Base-by-base conservation (phyloP, 768 basidiomycete genomes). In the Myochromella boudieri region DNA sequence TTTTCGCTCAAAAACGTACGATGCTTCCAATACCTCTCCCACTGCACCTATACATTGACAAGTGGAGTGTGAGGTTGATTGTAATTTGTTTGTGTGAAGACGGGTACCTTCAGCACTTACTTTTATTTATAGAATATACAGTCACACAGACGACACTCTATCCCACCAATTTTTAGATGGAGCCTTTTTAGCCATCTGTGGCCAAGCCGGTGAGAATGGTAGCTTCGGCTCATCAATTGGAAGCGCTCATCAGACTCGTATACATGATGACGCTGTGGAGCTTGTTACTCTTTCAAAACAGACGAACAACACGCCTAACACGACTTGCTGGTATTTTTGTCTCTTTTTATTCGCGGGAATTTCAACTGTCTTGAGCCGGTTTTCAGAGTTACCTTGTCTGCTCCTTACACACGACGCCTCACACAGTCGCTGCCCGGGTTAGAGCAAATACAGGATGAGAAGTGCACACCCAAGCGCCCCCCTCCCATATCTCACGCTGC, bases 321-420 rank as follows among this genome's bases (percentile, higher is more conserved):
- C 47, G 37, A 55, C 54, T 55, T 49, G 54, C 44, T 46, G 48
- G 17, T 55, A 55, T 55, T 55, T 52, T 55, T 49, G 26, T 40
- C 28, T 24, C 15, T 9, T 15, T 15, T 7, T 26, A 11, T 38
- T 52, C 42, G 21, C 42, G 42, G 28, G 44, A 31, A 21, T 37
- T 44, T 34, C 24, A 36, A 41, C 37, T 43, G 21, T 11, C 42
- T 42, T 46, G 28, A 5, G 40, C 32, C 37, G 34, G 24, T 44
- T 38, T 10, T 27, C 41, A 31, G 27, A 39, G 38, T 44, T 46
- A 26, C 37, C 40, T 32, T 39, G 24, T 26, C 33, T 43, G 34
- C 32, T 14, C 25, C 22, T 29, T 39, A 46, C 40, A 41, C 48
- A 26, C 33, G 37, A 15, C 24, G 45, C 32, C 37, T 37, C 33